phyloP scores from a whole-genome alignment of 768 basidiomycete genomes.

The Nidula microcarpa region DNA sequence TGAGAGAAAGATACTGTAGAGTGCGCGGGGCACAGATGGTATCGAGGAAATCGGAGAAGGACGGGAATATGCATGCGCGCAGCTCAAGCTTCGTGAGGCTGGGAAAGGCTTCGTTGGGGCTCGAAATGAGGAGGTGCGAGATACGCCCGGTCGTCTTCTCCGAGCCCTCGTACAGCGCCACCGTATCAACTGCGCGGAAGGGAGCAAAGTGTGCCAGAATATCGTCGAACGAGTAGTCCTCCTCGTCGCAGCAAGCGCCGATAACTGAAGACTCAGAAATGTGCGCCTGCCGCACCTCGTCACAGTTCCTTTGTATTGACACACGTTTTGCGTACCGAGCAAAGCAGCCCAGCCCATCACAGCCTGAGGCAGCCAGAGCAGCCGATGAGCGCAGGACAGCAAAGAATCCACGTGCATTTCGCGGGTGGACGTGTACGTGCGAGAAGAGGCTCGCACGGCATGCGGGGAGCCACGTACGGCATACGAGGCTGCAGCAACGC shows the following conservation, averaged over 20 bases:
- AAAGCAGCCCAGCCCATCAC: too few species aligned
- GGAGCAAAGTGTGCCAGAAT: constrained; percentile 2
- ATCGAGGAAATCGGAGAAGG: constrained; percentile 12
- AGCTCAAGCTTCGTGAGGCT: constrained; percentile 18
- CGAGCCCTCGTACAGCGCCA: constrained; percentile 6
- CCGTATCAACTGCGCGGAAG: constrained; percentile 1
- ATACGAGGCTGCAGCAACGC: neutral
- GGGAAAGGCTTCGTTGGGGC: constrained; percentile 6
- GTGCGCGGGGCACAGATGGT: constrained; percentile 16
- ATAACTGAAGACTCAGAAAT: constrained; percentile 1
- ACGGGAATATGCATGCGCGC: constrained; percentile 17
- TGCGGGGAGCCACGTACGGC: neutral
- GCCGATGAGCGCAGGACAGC: neutral
- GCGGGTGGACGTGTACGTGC: neutral
- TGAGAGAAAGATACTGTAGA: constrained; percentile 13
- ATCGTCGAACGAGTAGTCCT: constrained; percentile 1
- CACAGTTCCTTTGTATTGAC: too few species aligned
- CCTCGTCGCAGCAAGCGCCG: neutral
- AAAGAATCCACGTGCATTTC: neutral
- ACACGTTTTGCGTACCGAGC: too few species aligned
- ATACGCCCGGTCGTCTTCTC: constrained; percentile 1
- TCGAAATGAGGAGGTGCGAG: constrained; percentile 1
- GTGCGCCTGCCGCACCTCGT: neutral
- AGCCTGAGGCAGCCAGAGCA: neutral
- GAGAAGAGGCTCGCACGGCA: neutral